Base-by-base conservation (phyloP, 768 basidiomycete genomes). In the Pleurotus tuber-regium region DNA sequence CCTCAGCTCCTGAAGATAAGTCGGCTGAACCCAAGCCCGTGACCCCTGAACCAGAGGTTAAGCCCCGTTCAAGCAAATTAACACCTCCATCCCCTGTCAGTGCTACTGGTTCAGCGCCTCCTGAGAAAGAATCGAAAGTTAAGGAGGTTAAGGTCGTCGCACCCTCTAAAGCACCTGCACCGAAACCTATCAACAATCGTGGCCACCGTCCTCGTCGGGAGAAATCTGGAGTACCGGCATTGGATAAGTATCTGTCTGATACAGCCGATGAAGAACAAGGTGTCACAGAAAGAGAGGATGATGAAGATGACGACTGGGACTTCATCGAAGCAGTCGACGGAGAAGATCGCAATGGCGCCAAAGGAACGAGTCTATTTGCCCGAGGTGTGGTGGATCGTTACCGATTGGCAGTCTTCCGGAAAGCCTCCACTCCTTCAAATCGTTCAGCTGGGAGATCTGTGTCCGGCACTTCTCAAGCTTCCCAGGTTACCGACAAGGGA, bases 381-480 rank as follows among this genome's bases (percentile, higher is more conserved):
- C 83, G 92, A n/a, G 92, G 92, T 4, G 89, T 94, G 42, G 90
- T 93, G 46, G 92, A 96, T 64, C 78, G 87, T 49, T 96, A 95
- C 64, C 77, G 82, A 52, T 73, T 96, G 49, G 84, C 88, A 12
- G 90, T 92, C 18, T 92, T 92, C 79, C 79, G 90, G 50, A 92
- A 92, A 64, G 76, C 78, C n/a, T 83, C 86, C 11, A 87, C 84
- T 9, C 83, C 87, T 4, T 71, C 73, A 36, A 72, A 77, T 43
- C 72, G 77, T 10, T 59, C 70, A 12, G 64, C 60, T 2, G 70
- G 73, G 4, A 74, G 82, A 19, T 75, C 79, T 5, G 70, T 77
- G 54, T 86, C 87, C 16, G 82, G 79, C 21, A 65, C 79, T 56
- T 87, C 85, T 29, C 75, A 76, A 24, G 74, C 74, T 16, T 81